Conservation (phyloP, 108 stramenopile species). For the Skeletonema marinoi region DNA sequence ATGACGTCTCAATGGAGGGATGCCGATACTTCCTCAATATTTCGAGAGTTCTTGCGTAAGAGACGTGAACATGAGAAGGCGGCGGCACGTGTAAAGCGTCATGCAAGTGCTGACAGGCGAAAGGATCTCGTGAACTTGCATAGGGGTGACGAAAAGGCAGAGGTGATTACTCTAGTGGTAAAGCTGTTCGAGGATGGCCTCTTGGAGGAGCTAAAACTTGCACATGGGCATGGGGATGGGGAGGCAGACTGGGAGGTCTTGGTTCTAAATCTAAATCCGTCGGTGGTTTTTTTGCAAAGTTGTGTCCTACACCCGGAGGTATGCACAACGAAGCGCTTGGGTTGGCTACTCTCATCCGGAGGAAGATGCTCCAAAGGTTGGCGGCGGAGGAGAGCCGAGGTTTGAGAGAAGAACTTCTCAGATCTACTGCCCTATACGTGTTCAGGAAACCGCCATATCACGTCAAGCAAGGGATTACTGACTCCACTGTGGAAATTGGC, state of each 20-base stretch:
- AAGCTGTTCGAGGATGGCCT: not conserved
- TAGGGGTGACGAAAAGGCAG: not conserved
- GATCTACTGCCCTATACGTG: not conserved
- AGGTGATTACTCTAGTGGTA: not conserved
- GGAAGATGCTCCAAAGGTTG: not conserved
- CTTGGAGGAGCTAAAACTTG: not conserved
- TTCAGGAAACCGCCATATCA: not conserved
- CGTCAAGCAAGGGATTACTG: not conserved
- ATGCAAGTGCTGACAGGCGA: not conserved
- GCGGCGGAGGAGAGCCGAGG: not conserved
- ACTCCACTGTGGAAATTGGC: not conserved
- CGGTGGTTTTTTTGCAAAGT: not conserved
- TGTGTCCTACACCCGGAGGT: not conserved
- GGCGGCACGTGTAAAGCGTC: not conserved
- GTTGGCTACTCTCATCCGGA: not conserved
- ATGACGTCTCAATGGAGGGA: too few species aligned
- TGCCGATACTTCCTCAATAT: not conserved
- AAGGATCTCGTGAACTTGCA: not conserved
- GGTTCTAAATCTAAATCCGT: not conserved
- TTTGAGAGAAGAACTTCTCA: not conserved
- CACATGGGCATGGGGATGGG: not conserved
- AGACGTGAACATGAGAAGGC: not conserved
- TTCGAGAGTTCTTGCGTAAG: not conserved
- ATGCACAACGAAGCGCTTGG: not conserved
- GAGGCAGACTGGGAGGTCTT: not conserved